Conservation (phyloP, 495 filamentous ascomycete genomes). For the Echria macrotheca region DNA sequence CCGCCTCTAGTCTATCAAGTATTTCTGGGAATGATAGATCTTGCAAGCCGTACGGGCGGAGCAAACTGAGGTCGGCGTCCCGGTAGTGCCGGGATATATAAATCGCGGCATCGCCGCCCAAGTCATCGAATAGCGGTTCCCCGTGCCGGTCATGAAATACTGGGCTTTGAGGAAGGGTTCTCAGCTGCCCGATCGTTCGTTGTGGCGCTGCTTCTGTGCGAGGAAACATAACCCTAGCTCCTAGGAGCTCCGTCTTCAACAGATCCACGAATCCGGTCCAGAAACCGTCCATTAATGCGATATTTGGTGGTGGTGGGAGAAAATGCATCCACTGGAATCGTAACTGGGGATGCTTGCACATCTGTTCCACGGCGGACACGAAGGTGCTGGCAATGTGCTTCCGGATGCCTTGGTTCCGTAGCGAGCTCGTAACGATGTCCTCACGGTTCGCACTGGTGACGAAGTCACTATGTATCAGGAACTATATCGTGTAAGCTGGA, state of each 20-base stretch:
- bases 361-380: conserved; percentile 15
- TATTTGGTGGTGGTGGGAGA: conserved; percentile 13
- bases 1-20: conserved; percentile 1
- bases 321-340: conserved; percentile 29
- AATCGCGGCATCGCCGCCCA: not conserved
- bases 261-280: conserved; percentile 18
- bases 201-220: not conserved
- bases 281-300: conserved; percentile 12
- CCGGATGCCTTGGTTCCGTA: conserved; percentile 16
- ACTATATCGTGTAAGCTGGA: not conserved
- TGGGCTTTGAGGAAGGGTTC: not conserved
- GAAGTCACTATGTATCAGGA: conserved; percentile 11
- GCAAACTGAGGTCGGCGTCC: not conserved
- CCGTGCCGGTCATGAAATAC: conserved; percentile 13
- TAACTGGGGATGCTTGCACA: conserved; percentile 15
- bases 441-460: conserved; percentile 35
- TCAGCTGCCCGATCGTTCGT: not conserved
- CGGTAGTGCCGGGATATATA: conserved; percentile 16
- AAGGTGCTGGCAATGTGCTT: conserved; percentile 18
- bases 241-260: not conserved
- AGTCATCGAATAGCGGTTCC: conserved; percentile 19
- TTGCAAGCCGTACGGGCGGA: not conserved
- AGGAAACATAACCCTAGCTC: not conserved
- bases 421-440: conserved; percentile 26
- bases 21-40: not conserved